Percentiles rank a stretch among this genome's conserved stretches.
Evolutionary conservation across 805 yeast species (phyloP).

Genomic region (Ogataea siamensis): DNA sequence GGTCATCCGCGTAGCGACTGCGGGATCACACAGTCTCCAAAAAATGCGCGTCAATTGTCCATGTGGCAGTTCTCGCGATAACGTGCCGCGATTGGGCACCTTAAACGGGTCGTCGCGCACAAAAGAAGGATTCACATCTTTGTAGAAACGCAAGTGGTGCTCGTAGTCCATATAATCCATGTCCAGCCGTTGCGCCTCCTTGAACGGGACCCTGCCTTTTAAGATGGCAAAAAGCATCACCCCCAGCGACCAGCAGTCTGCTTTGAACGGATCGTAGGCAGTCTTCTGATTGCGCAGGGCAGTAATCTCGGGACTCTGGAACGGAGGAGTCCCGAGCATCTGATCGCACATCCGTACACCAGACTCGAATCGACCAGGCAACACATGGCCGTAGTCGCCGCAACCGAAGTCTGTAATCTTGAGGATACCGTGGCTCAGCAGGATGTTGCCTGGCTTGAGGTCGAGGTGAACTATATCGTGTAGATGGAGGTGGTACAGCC

Average conservation of each 20-base stretch:
- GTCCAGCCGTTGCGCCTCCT: constrained; percentile 44
- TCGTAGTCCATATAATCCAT: constrained; percentile 56
- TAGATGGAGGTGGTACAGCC: constrained; percentile 60
- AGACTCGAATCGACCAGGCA: constrained; percentile 47
- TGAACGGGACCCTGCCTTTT: constrained; percentile 60
- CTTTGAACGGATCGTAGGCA: constrained; percentile 54
- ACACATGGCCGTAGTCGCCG: constrained; percentile 59
- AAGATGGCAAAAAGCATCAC: constrained; percentile 60
- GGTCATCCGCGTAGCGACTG: constrained; percentile 50
- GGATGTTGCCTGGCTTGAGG: constrained; percentile 70
- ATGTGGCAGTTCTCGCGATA: constrained; percentile 23
- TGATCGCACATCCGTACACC: constrained; percentile 38
- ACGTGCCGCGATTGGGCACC: constrained; percentile 46
- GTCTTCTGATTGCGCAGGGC: constrained; percentile 24
- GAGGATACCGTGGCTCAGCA: constrained; percentile 59
- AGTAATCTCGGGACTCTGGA: constrained; percentile 76
- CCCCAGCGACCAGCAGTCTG: constrained; percentile 77
- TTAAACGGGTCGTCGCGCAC: constrained; percentile 54
- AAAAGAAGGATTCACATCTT: constrained; percentile 46
- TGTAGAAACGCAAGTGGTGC: constrained; percentile 29
- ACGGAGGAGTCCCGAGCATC: constrained; percentile 78
- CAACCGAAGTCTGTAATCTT: constrained; percentile 79
- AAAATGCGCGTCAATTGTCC: constrained; percentile 32
- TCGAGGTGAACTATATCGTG: constrained; percentile 70
- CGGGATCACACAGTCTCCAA: constrained; percentile 73